These are phyloP conservation scores for Citrus trifoliata DNA, from an alignment of 345 rosid species.

Conservation along the genomic window DNA sequence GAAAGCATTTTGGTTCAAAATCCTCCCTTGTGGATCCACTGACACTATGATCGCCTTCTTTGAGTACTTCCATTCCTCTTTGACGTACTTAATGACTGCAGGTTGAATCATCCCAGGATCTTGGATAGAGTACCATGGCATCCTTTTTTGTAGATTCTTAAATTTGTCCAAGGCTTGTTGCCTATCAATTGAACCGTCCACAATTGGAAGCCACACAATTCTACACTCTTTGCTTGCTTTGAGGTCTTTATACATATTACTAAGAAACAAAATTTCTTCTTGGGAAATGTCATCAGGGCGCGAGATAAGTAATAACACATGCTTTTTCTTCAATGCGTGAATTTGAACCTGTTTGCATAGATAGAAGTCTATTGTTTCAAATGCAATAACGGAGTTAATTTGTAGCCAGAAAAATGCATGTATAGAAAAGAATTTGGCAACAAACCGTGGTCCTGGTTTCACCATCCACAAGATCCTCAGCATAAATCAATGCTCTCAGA, in stretches of 20 bases:
- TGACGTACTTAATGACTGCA: conserved; percentile 29
- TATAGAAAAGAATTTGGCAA: neutral
- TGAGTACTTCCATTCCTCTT: conserved; percentile 23
- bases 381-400: neutral
- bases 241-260: conserved; percentile 17
- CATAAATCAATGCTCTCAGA: conserved; percentile 32
- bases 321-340: conserved; percentile 23
- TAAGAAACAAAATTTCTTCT: conserved; percentile 30
- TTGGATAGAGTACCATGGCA: conserved; percentile 34
- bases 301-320: conserved; percentile 31
- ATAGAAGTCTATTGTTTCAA: neutral
- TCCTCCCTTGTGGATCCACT: conserved; percentile 28
- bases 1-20: conserved; percentile 19
- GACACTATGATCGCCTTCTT: conserved; percentile 26
- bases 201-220: conserved; percentile 48
- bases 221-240: conserved; percentile 7
- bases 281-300: conserved; percentile 34
- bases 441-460: conserved; percentile 27
- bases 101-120: conserved; percentile 25
- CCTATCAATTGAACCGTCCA: conserved; percentile 27
- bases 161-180: conserved; percentile 15
- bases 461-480: conserved; percentile 38
- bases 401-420: neutral
- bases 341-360: conserved; percentile 16
- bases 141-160: conserved; percentile 5